Evolutionary conservation across 2,329 filamentous ascomycete genomes (phyloP).

Genomic region (Exophiala viscosa): DNA sequence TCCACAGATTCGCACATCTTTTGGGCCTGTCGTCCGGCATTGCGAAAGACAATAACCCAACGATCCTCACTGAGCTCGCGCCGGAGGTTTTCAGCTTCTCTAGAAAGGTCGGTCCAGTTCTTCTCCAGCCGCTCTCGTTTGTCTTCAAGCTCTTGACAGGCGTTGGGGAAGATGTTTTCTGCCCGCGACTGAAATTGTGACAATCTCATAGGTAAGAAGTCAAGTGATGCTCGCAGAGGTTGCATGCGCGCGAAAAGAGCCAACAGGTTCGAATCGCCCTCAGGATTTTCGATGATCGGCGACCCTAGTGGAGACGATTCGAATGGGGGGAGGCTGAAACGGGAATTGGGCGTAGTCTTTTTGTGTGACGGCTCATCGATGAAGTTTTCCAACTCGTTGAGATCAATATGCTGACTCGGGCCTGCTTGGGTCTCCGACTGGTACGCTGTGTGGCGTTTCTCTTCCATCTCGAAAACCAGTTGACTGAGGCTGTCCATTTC

Average conservation of each 20-base stretch:
- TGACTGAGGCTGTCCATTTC: slow-evolving; percentile 78
- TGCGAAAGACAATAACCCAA: slow-evolving; percentile 93
- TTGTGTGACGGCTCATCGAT: slow-evolving; percentile 73
- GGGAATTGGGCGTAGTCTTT: slow-evolving; percentile 49
- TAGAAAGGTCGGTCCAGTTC: slow-evolving; percentile 83
- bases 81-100: slow-evolving; percentile 81
- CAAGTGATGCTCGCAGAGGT: slow-evolving; percentile 82
- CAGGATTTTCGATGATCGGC: slow-evolving; percentile 47
- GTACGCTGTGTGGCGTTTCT: slow-evolving; percentile 76
- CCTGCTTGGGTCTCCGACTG: slow-evolving; percentile 62
- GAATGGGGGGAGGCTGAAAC: slow-evolving; percentile 65
- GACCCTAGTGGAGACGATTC: slow-evolving; percentile 40
- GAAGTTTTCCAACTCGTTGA: slow-evolving; percentile 87
- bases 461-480: slow-evolving; percentile 96
- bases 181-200: slow-evolving; percentile 80
- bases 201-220: slow-evolving; percentile 92
- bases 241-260: slow-evolving; percentile 95
- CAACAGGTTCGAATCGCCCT: slow-evolving; percentile 83
- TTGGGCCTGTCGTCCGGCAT: slow-evolving; percentile 83
- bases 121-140: slow-evolving; percentile 70
- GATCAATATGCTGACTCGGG: slow-evolving; percentile 61
- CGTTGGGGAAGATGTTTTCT: slow-evolving; percentile 75
- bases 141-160: slow-evolving; percentile 81
- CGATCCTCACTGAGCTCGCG: slow-evolving; percentile 91
- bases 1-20: slow-evolving; percentile 98